These are phyloP conservation scores for Hygrophila difformis DNA, from an alignment of 257 asterid species.

Conservation along the genomic window DNA sequence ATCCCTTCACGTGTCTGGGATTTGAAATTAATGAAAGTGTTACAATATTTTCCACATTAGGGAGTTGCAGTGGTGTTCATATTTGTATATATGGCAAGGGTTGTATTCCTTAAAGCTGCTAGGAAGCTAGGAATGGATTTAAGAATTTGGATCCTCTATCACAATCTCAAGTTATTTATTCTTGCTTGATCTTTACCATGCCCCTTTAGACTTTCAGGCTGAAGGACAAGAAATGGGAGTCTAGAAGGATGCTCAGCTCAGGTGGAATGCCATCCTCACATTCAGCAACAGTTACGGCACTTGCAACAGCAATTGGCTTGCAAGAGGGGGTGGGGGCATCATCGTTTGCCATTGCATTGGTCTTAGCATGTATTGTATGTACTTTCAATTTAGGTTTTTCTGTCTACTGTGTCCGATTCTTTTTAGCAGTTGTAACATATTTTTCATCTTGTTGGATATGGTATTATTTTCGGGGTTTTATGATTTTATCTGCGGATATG, in stretches of 20 bases:
- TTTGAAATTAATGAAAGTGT: too few species aligned
- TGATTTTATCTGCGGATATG: too few species aligned
- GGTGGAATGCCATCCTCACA: constrained; percentile 99
- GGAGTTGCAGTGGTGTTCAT: too few species aligned
- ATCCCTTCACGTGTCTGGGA: too few species aligned
- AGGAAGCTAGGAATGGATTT: too few species aligned
- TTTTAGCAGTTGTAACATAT: too few species aligned
- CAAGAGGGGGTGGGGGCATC: constrained; percentile 74
- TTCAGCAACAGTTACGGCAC: constrained; percentile 87
- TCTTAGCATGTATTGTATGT: constrained; percentile 98
- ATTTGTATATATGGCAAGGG: too few species aligned
- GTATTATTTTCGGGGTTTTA: too few species aligned
- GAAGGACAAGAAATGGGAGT: constrained; percentile 93
- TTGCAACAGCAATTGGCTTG: constrained; percentile 68
- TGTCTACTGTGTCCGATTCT: not conserved
- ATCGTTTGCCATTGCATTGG: constrained; percentile 75
- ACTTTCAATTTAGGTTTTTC: constrained; percentile 58
- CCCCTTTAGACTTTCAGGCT: constrained; percentile 65
- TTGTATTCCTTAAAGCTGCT: too few species aligned
- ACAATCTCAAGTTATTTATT: constrained; percentile 13
- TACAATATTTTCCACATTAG: too few species aligned
- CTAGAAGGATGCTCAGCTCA: constrained; percentile 81
- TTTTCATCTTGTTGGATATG: too few species aligned
- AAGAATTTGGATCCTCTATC: too few species aligned
- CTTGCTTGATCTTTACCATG: constrained; percentile 40